Conservation (phyloP, 768 basidiomycete genomes). For the Pulveroboletus sp. region DNA sequence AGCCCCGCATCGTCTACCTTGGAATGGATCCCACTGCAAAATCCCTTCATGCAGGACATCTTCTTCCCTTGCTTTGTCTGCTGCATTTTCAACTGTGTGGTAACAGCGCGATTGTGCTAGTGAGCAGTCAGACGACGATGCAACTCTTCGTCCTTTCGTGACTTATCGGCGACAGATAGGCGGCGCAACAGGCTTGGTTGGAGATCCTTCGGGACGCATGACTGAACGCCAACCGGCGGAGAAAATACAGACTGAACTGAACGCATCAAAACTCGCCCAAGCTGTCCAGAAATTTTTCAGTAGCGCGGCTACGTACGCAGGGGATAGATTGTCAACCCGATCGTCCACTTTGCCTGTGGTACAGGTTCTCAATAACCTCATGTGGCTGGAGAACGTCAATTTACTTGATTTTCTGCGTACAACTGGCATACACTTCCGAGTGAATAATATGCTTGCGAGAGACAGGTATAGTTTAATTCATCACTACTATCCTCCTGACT, state of each 20-base stretch:
- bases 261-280: slow-evolving; percentile 57
- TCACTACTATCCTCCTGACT: slow-evolving; percentile 4
- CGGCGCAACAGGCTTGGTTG: slow-evolving; percentile 93
- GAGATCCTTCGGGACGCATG: slow-evolving; percentile 89
- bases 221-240: slow-evolving; percentile 74
- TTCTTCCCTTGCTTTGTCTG: slow-evolving; percentile 80
- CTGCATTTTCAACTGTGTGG: slow-evolving; percentile 88
- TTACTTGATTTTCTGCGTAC: slow-evolving; percentile 81
- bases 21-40: slow-evolving; percentile 92
- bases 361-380: slow-evolving; percentile 58
- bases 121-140: slow-evolving; percentile 36
- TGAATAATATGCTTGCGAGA: slow-evolving; percentile 84
- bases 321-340: slow-evolving; percentile 25
- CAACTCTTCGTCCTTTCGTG: background rate
- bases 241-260: slow-evolving; percentile 52
- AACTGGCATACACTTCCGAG: slow-evolving; percentile 74
- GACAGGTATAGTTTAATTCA: slow-evolving; percentile 61
- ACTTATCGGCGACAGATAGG: slow-evolving; percentile 63
- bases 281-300: slow-evolving; percentile 72
- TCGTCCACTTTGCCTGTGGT: slow-evolving; percentile 19
- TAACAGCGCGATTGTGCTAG: slow-evolving; percentile 78
- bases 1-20: slow-evolving; percentile 61
- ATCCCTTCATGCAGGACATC: slow-evolving; percentile 90
- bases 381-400: slow-evolving; percentile 72
- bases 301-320: slow-evolving; percentile 59